Base-by-base conservation (phyloP, 306 rosid genomes). In the Alnus glutinosa region DNA sequence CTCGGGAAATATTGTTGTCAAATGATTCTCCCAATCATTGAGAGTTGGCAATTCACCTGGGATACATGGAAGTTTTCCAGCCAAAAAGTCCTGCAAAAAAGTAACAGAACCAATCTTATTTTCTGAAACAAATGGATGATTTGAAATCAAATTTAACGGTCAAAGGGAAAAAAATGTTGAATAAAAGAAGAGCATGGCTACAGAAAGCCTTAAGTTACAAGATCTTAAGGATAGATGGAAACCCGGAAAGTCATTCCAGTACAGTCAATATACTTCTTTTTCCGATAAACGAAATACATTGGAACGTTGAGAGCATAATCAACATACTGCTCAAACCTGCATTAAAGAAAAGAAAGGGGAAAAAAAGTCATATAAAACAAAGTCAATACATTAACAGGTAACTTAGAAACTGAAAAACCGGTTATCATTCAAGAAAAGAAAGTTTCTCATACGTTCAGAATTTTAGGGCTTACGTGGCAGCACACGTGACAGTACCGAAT, bases 251-350 rank as follows among this genome's bases (percentile, higher is more conserved):
- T 90, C 94, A 87, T 90, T 83, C 98, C 99, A 84, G 96, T 86
- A 80, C 98, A 96, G 86, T 96, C 85, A 66, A 96, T 75, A 79
- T 90, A 96, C 89, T 84, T 90, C 49, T 92, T 84, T 66, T 96
- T 79, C 89, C 98, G 91, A 74, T 93, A 96, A 74, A 81, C 92
- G 82, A 91, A 96, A 86, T 93, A 91, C 99, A 96, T 96, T 66
- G 99, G 99, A 78, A 96, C 99, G 82, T 93, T 96, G 48, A 96
- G 98, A 75, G 99, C 99, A 83, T 89, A 96, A 77, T 96, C 99
- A 63, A 93, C 97, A 36, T 93, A 96, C 86, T 88, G 95, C 90
- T 93, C 96, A 84, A 96, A 93, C 87, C 99, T 93, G 96, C 81
- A 88, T 75, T 57, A 54, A 82, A 46, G 9, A 74, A 75, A 77